These are phyloP conservation scores for Triticum monococcum DNA, from an alignment of 176 grass and related monocot genomes.

Conservation along the genomic window DNA sequence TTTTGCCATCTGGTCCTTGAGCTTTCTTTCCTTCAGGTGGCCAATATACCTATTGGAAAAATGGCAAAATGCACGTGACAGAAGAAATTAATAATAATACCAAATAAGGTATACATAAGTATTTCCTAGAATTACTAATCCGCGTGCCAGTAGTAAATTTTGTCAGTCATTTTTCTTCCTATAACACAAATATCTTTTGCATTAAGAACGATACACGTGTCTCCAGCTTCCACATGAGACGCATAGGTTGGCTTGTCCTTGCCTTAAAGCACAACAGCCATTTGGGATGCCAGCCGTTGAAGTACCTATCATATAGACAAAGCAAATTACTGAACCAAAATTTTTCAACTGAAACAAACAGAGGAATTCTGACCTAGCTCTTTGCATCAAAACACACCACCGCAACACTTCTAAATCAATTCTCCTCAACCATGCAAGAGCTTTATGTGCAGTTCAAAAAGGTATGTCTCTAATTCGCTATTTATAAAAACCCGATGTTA, in stretches of 20 bases:
- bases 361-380: no score
- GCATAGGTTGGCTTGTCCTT: slow-evolving; percentile 86
- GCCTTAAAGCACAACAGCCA: no score
- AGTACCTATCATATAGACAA: no score
- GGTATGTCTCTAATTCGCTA: no score
- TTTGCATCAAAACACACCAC: no score
- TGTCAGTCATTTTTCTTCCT: slow-evolving; percentile 85
- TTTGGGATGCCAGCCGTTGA: no score
- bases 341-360: no score
- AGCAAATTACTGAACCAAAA: no score
- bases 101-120: not conserved
- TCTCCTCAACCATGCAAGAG: no score
- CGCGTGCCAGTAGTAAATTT: slow-evolving; percentile 91
- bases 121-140: slow-evolving; percentile 38
- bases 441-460: no score
- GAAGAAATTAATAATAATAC: not conserved
- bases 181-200: slow-evolving; percentile 84
- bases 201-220: slow-evolving; percentile 91
- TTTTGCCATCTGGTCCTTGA: slow-evolving; percentile 90
- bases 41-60: slow-evolving; percentile 63
- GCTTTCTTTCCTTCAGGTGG: slow-evolving; percentile 79
- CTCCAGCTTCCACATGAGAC: slow-evolving; percentile 75
- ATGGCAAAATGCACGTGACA: not conserved
- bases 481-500: no score
- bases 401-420: no score